phyloP scores from a whole-genome alignment of 2,329 filamentous ascomycete genomes.

The Hirsutella minnesotensis region DNA sequence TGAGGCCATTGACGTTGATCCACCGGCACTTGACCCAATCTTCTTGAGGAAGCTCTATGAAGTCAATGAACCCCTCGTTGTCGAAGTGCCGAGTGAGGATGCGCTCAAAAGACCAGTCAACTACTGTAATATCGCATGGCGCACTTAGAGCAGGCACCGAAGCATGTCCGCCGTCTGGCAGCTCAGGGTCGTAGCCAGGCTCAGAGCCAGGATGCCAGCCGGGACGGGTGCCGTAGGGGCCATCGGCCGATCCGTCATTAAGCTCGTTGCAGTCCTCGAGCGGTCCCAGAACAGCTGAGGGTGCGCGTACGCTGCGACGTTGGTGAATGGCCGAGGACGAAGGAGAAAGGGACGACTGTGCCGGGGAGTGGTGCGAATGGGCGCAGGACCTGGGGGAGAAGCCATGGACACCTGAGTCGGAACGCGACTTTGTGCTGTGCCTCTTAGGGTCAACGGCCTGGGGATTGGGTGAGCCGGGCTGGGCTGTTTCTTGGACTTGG shows the following conservation, averaged over 20 bases:
- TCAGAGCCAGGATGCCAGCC: constrained; percentile 64
- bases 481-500: no score
- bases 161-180: constrained; percentile 48
- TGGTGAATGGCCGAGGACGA: no score
- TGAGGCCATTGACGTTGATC: constrained; percentile 94
- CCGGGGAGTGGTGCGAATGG: no score
- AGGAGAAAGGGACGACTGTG: no score
- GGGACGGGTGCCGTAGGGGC: constrained; percentile 24
- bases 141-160: constrained; percentile 46
- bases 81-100: constrained; percentile 55
- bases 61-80: constrained; percentile 59
- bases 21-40: constrained; percentile 71
- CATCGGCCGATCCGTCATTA: constrained; percentile 73
- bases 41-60: constrained; percentile 52
- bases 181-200: constrained; percentile 41
- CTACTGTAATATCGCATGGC: constrained; percentile 34
- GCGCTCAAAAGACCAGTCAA: constrained; percentile 42
- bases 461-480: no score
- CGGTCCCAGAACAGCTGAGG: no score
- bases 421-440: no score
- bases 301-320: no score
- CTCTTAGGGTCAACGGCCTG: no score
- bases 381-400: no score
- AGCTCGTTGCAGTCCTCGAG: constrained; percentile 43
- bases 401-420: no score